Conservation (phyloP, 2,329 filamentous ascomycete species). For the Calonectria leucothoes region DNA sequence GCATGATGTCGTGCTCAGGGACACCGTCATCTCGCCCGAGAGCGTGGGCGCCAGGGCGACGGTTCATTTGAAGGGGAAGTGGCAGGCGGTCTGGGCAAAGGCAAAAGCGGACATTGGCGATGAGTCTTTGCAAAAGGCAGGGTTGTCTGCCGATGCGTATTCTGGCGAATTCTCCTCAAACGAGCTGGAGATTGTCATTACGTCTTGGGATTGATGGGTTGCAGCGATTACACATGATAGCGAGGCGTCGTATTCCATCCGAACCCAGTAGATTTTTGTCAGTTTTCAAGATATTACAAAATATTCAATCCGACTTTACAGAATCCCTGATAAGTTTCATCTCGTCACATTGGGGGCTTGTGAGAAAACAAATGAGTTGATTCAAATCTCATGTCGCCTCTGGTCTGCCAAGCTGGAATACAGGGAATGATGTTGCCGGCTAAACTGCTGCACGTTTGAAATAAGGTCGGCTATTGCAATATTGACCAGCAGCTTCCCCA, state of each 20-base stretch:
- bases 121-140: conserved; percentile 32
- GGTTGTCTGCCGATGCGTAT: conserved; percentile 30
- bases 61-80: conserved; percentile 51
- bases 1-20: conserved; percentile 51
- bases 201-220: conserved; percentile 1
- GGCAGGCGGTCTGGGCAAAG: conserved; percentile 47
- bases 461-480: background rate
- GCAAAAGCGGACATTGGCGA: conserved; percentile 37
- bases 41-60: conserved; percentile 46
- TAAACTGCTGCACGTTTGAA: background rate
- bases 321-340: background rate
- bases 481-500: background rate
- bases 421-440: background rate
- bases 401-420: background rate
- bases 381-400: background rate
- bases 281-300: background rate
- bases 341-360: background rate
- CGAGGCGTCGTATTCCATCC: background rate
- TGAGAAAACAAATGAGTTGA: background rate
- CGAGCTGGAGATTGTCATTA: conserved; percentile 29
- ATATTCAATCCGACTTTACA: background rate
- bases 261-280: background rate
- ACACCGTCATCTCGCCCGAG: conserved; percentile 49
- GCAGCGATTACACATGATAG: background rate
- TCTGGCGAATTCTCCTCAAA: conserved; percentile 38